Percentiles rank a stretch among this genome's conserved stretches.
phyloP scores from a whole-genome alignment of 306 rosid genomes.

The Prunus fruticosa region DNA sequence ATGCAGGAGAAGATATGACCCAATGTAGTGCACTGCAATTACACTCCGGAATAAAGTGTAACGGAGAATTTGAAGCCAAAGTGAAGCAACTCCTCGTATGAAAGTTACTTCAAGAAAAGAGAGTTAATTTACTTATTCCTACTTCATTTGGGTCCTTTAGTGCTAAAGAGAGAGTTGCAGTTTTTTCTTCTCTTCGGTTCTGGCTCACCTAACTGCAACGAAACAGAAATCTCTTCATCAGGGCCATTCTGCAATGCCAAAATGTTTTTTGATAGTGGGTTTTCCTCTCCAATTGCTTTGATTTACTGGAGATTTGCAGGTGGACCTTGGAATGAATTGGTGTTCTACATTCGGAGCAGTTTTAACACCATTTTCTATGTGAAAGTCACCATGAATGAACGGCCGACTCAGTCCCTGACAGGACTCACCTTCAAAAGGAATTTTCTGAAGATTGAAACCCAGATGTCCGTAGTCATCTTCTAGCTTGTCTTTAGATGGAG shows the following conservation, averaged over 20 bases:
- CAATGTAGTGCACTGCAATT: slow-evolving; percentile 20
- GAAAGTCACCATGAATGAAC: slow-evolving; percentile 38
- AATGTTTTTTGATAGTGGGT: slow-evolving; percentile 41
- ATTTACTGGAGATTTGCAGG: slow-evolving; percentile 41
- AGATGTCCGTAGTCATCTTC: slow-evolving; percentile 58
- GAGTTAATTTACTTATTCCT: slow-evolving; percentile 30
- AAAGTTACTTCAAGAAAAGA: slow-evolving; percentile 26
- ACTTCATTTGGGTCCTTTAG: slow-evolving; percentile 39
- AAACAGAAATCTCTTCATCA: slow-evolving; percentile 64
- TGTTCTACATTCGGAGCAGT: slow-evolving; percentile 56
- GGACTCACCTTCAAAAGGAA: slow-evolving; percentile 53
- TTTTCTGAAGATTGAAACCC: slow-evolving; percentile 43
- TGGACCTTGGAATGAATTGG: slow-evolving; percentile 66
- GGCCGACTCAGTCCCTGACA: slow-evolving; percentile 37
- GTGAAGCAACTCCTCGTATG: slow-evolving; percentile 20
- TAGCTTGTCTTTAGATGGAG: slow-evolving; percentile 48
- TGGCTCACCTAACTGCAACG: slow-evolving; percentile 81
- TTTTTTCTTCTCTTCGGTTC: slow-evolving; percentile 71
- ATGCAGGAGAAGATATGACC: slow-evolving; percentile 24
- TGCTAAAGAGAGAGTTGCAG: slow-evolving; percentile 36
- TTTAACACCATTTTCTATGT: slow-evolving; percentile 50
- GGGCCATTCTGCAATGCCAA: slow-evolving; percentile 51
- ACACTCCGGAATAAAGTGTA: slow-evolving; percentile 24
- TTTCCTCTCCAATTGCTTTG: slow-evolving; percentile 48
- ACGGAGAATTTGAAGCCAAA: slow-evolving; percentile 18